Evolutionary conservation across 306 rosid genomes (phyloP).

Genomic region (Rubus parviflorus): DNA sequence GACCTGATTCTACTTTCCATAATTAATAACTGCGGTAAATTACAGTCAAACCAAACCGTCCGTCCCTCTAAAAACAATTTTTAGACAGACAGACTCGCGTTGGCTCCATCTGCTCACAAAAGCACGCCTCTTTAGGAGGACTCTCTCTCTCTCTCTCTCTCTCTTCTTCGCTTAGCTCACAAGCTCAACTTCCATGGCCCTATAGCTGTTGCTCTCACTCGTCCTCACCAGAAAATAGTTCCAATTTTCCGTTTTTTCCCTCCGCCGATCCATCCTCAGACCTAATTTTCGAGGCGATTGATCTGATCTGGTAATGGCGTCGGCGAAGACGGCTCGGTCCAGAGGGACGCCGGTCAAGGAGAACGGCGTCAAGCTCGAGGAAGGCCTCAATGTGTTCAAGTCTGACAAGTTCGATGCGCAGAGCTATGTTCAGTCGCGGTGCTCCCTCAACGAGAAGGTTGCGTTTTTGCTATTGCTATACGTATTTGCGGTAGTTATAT

Average conservation of each 20-base stretch:
- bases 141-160: not conserved
- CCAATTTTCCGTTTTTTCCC: not conserved
- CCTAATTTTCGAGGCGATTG: constrained; percentile 1
- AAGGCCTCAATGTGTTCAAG: constrained; percentile 80
- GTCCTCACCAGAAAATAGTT: not conserved
- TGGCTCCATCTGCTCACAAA: not conserved
- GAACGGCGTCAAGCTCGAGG: constrained; percentile 75
- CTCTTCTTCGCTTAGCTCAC: constrained; percentile 1
- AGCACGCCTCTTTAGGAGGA: not conserved
- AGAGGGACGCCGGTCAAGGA: constrained; percentile 61
- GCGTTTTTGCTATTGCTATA: too few relatives aligned
- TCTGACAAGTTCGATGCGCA: constrained; percentile 85
- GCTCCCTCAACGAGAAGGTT: constrained; percentile 89
- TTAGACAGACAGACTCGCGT: not conserved
- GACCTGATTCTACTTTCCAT: too few relatives aligned
- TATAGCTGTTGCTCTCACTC: not conserved
- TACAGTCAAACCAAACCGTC: constrained; percentile 21
- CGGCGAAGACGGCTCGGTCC: constrained; percentile 77
- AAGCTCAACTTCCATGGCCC: constrained; percentile 18
- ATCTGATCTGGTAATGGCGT: constrained; percentile 55
- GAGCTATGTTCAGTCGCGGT: constrained; percentile 65
- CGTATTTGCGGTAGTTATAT: too few relatives aligned
- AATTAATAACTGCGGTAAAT: not conserved
- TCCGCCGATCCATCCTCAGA: not conserved
- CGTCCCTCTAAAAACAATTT: not conserved